Conservation (phyloP, 306 rosid genomes). For the Cucurbita pepo region DNA sequence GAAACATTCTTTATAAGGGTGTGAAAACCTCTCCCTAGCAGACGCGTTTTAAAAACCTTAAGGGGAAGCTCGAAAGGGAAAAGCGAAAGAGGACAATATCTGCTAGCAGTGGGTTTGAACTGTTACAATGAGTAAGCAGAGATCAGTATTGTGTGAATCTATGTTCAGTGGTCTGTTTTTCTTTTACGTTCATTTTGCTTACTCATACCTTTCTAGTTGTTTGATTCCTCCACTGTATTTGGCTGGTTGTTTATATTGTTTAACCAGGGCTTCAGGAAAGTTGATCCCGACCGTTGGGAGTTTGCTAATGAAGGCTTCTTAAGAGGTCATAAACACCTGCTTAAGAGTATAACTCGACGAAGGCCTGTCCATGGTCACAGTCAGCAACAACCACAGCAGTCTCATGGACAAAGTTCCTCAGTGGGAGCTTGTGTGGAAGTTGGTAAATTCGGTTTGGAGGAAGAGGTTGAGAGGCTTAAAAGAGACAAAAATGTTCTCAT, state of each 20-base stretch:
- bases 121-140: too few species aligned
- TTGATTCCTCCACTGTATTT: neutral
- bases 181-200: neutral
- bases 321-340: slow-evolving; percentile 91
- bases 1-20: too few species aligned
- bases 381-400: slow-evolving; percentile 51
- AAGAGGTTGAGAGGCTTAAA: slow-evolving; percentile 92
- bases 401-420: slow-evolving; percentile 64
- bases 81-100: too few species aligned
- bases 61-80: too few species aligned
- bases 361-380: slow-evolving; percentile 81
- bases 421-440: slow-evolving; percentile 92
- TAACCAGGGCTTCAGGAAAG: slow-evolving; percentile 86
- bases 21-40: too few species aligned
- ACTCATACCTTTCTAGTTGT: neutral
- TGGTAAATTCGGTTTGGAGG: slow-evolving; percentile 93
- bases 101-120: too few species aligned
- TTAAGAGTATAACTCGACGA: slow-evolving; percentile 63
- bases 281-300: slow-evolving; percentile 99
- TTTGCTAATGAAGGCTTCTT: slow-evolving; percentile 92
- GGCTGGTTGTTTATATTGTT: slow-evolving; percentile 2
- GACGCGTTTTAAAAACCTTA: too few species aligned
- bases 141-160: neutral
- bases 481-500: slow-evolving; percentile 94
- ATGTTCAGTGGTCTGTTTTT: neutral